Base-by-base conservation (phyloP, 148 eudicot species). In the Vaccinium darrowii region DNA sequence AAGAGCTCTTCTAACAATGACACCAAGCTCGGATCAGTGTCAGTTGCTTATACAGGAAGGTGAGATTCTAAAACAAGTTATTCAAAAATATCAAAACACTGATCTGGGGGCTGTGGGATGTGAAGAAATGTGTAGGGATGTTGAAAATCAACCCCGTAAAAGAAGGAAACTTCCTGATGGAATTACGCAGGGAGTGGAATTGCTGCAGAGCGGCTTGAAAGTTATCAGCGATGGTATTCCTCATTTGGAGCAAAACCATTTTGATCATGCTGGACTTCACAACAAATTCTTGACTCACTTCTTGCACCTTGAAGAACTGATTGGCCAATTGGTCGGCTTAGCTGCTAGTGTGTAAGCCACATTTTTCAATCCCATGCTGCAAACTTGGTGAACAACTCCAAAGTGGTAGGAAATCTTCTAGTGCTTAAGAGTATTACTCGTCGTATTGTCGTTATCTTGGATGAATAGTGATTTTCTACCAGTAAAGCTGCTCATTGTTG, bases 161-260 rank as follows among this genome's bases (percentile, higher is more conserved):
- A 88, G 86, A 73, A 89, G 91, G 33, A 96, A 94, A 80, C 86
- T 92, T 89, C 94, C 93, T 15, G 94, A 93, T 81, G 94, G 89
- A 30, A 90, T 93, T 86, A 83, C 80, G 47, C 84, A 86, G 76
- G 99, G 98, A 81, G 90, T 96, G 79, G 95, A 90, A 86, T 74
- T 96, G 85, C 84, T 96, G 88, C 93, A 92, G 88, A 92, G 88
- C 84, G 99, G 99, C 53, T 87, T 96, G 88, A 90, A 88, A 83
- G 65, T 89, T n/a, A 91, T 96, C 52, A 88, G 91, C n/a, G 93
- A 92, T 83, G 93, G 93, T 72, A 89, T 96, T 82, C 89, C 95
- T 14, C 52, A 85, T 19, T 91, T 92, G 94, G 87, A 92, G 84
- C 88, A 88, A 82, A 91, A 86, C 81, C 87, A 87, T 9, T 57